Percentiles rank a stretch among this genome's conserved stretches.
phyloP scores from a whole-genome alignment of 805 yeast genomes.

The Ogataea dorogensis region DNA sequence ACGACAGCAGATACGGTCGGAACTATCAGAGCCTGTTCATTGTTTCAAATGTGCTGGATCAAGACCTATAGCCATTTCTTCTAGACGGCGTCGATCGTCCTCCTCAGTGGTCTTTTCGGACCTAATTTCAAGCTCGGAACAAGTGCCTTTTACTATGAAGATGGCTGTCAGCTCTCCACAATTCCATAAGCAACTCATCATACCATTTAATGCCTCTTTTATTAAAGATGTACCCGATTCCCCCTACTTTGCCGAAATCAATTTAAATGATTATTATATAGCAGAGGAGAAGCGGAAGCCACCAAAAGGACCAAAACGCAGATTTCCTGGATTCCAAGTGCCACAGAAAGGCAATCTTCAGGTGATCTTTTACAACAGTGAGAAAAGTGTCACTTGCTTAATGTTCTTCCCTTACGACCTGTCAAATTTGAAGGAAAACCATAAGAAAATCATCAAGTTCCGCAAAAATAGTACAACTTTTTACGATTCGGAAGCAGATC shows the following conservation, averaged over 20 bases:
- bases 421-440: constrained; percentile 21
- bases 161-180: constrained; percentile 22
- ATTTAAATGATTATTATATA: constrained; percentile 28
- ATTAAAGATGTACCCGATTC: constrained; percentile 19
- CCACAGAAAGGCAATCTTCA: constrained; percentile 32
- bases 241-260: constrained; percentile 35
- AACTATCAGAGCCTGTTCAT: neutral
- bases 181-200: constrained; percentile 12
- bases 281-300: constrained; percentile 17
- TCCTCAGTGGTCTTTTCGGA: constrained; percentile 26
- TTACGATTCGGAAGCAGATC: constrained; percentile 19
- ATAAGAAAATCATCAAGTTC: constrained; percentile 30
- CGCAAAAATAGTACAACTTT: constrained; percentile 22
- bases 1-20: neutral
- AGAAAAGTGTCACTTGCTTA: constrained; percentile 26
- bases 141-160: constrained; percentile 29
- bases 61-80: constrained; percentile 12
- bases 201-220: constrained; percentile 29
- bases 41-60: constrained; percentile 9
- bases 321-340: constrained; percentile 31
- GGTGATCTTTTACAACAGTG: constrained; percentile 32
- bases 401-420: constrained; percentile 30
- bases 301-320: constrained; percentile 14
- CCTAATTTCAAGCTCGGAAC: constrained; percentile 17
- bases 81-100: constrained; percentile 22